Evolutionary conservation across 2,329 filamentous ascomycete species (phyloP).

Genomic region (Sarocladium brachiariae): DNA sequence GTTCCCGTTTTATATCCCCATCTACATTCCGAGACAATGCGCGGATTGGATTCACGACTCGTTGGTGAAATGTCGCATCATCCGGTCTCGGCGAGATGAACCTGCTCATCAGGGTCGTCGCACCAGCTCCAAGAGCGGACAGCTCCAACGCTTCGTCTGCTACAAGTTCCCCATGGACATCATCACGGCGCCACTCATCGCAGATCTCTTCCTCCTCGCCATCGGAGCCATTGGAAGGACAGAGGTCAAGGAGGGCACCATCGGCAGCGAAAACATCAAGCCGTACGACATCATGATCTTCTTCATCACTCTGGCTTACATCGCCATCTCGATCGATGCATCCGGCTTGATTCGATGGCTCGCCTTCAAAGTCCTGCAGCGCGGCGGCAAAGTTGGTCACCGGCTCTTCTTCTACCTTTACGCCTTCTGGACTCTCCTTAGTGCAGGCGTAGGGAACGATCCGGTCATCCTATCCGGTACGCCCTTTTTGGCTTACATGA

Average conservation of each 20-base stretch:
- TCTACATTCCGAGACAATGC: slow-evolving; percentile 49
- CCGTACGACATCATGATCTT: slow-evolving; percentile 70
- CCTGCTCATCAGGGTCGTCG: slow-evolving; percentile 13
- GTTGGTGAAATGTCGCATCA: slow-evolving; percentile 38
- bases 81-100: slow-evolving; percentile 32
- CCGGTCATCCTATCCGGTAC: slow-evolving; percentile 70
- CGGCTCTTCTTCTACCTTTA: slow-evolving; percentile 68
- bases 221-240: slow-evolving; percentile 59
- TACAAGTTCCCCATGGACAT: slow-evolving; percentile 61
- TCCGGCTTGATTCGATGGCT: slow-evolving; percentile 65
- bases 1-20: slow-evolving; percentile 48
- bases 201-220: slow-evolving; percentile 64
- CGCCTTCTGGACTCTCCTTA: slow-evolving; percentile 61
- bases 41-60: slow-evolving; percentile 36
- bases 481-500: slow-evolving; percentile 71
- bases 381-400: slow-evolving; percentile 60
- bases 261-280: slow-evolving; percentile 58
- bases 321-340: slow-evolving; percentile 70
- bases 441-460: slow-evolving; percentile 66
- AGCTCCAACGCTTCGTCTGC: slow-evolving; percentile 35
- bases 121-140: background rate
- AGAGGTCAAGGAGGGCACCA: slow-evolving; percentile 63
- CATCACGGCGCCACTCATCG: slow-evolving; percentile 62
- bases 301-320: slow-evolving; percentile 68
- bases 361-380: slow-evolving; percentile 63